Conservation (phyloP, 2,329 filamentous ascomycete species). For the Diaporthe australafricana region DNA sequence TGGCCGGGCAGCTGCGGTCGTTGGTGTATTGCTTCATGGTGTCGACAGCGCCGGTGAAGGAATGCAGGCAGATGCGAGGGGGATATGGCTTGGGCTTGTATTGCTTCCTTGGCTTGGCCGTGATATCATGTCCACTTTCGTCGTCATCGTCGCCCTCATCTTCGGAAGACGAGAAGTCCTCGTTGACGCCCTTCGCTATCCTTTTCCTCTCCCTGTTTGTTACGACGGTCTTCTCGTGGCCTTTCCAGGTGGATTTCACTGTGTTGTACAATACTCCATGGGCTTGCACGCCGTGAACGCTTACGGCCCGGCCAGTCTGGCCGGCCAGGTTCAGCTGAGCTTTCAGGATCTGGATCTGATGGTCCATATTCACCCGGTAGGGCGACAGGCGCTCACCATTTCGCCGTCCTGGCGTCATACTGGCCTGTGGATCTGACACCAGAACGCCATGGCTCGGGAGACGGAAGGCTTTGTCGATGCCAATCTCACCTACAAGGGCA, state of each 20-base stretch:
- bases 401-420: slow-evolving; percentile 75
- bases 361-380: slow-evolving; percentile 74
- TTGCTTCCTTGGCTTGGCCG: slow-evolving; percentile 21
- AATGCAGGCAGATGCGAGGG: slow-evolving; percentile 92
- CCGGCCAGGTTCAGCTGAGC: slow-evolving; percentile 80
- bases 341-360: slow-evolving; percentile 75
- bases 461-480: slow-evolving; percentile 81
- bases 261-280: slow-evolving; percentile 78
- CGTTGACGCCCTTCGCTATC: slow-evolving; percentile 57
- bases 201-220: slow-evolving; percentile 69
- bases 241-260: slow-evolving; percentile 75
- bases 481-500: slow-evolving; percentile 81
- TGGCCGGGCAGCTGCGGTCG: slow-evolving; percentile 76
- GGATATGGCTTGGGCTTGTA: slow-evolving; percentile 74
- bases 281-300: slow-evolving; percentile 80
- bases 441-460: slow-evolving; percentile 65
- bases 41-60: slow-evolving; percentile 84
- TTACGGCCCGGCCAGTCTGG: slow-evolving; percentile 73
- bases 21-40: slow-evolving; percentile 83
- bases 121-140: fast-evolving
- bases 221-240: slow-evolving; percentile 71
- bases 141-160: slow-evolving; percentile 37
- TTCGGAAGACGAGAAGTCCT: slow-evolving; percentile 53
- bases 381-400: slow-evolving; percentile 77
- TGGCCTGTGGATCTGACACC: slow-evolving; percentile 57